Evolutionary conservation across 2,329 filamentous ascomycete genomes (phyloP).

Genomic region (Penicillium sp.): DNA sequence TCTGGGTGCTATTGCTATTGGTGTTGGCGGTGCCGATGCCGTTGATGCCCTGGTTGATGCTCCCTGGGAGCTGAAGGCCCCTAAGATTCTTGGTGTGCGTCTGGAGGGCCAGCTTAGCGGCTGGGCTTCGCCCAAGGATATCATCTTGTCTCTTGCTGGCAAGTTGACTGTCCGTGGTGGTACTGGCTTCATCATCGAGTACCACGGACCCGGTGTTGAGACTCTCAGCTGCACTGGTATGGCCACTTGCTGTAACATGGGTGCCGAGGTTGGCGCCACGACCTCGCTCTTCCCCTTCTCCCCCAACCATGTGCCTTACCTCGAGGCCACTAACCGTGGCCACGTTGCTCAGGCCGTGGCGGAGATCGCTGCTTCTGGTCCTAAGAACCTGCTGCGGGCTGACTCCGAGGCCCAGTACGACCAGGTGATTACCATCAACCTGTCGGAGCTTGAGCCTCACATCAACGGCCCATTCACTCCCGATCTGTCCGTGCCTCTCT

Average conservation of each 20-base stretch:
- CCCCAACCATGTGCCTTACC: conserved; percentile 96
- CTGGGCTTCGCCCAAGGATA: conserved; percentile 94
- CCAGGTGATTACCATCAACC: conserved; percentile 93
- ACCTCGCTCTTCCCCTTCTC: conserved; percentile 98
- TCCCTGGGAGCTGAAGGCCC: conserved; percentile 97
- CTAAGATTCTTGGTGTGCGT: conserved; percentile 95
- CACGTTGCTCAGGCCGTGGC: conserved; percentile 90
- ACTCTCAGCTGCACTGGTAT: conserved; percentile 81
- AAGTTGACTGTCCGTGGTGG: conserved; percentile 98
- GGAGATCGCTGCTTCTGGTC: conserved; percentile 67
- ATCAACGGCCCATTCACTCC: conserved; percentile 99
- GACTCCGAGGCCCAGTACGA: conserved; percentile 95
- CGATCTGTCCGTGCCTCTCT: conserved; percentile 95
- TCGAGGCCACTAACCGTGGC: conserved; percentile 85
- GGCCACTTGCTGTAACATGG: conserved; percentile 78
- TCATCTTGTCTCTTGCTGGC: conserved; percentile 96
- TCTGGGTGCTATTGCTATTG: conserved; percentile 91
- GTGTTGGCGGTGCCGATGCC: conserved; percentile 96
- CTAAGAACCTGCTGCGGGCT: conserved; percentile 69
- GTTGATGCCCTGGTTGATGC: conserved; percentile 98
- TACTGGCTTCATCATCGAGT: conserved; percentile 76
- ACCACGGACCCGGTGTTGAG: conserved; percentile 70
- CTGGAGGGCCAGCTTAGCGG: conserved; percentile 86
- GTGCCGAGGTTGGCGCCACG: conserved; percentile 70
- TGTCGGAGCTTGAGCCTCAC: conserved; percentile 92